Conservation (phyloP, 495 filamentous ascomycete species). For the Barbatosphaeria neglecta region DNA sequence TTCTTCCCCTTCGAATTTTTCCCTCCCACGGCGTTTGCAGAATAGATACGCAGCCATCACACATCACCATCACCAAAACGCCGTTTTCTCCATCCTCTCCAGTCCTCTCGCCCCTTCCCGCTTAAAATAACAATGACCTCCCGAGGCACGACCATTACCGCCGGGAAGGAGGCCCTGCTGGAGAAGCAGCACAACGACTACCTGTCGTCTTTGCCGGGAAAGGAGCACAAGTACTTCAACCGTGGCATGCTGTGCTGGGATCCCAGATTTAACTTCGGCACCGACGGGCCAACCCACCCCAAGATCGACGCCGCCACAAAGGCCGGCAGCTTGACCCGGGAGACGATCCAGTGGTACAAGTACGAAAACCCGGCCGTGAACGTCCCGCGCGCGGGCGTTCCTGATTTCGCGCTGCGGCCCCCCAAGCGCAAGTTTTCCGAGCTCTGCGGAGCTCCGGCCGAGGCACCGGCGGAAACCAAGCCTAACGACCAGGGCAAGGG, state of each 20-base stretch:
- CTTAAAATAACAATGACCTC: too few relatives aligned
- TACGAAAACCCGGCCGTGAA: constrained; percentile 1
- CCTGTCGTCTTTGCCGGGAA: background rate
- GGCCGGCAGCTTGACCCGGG: background rate
- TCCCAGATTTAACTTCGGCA: background rate
- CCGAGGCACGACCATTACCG: too few relatives aligned
- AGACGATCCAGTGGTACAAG: constrained; percentile 7
- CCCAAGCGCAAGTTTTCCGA: background rate
- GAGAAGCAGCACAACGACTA: too few relatives aligned
- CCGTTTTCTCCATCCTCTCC: too few relatives aligned
- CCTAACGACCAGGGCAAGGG: background rate
- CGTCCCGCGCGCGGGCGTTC: background rate
- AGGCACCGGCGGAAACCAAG: too few relatives aligned
- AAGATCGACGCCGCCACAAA: constrained; percentile 2
- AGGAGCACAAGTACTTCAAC: constrained; percentile 1
- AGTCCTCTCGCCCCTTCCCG: too few relatives aligned
- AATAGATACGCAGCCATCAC: too few relatives aligned
- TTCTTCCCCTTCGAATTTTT: background rate
- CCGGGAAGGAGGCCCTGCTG: too few relatives aligned
- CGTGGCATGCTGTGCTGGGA: background rate
- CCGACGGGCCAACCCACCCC: constrained; percentile 1
- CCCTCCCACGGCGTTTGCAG: too few relatives aligned
- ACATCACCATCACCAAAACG: too few relatives aligned
- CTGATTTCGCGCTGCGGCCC: background rate
- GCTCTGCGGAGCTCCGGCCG: background rate